Percentiles rank a stretch among this genome's conserved stretches.
Evolutionary conservation across 2,329 filamentous ascomycete genomes (phyloP).

Genomic region (Ceratocystiopsis sp.): DNA sequence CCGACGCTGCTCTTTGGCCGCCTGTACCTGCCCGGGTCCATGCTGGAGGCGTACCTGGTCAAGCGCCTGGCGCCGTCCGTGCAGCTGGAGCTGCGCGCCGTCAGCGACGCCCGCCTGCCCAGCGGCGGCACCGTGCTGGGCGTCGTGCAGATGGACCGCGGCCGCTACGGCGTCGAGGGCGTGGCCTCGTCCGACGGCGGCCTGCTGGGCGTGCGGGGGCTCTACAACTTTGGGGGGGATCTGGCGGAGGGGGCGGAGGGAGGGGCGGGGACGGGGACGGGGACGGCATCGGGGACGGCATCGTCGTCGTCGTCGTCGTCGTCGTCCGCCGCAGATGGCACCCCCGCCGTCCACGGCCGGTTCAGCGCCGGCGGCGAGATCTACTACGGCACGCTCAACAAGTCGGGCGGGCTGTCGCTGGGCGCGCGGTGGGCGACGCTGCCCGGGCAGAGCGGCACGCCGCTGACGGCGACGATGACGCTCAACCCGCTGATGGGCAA

Average conservation of each 20-base stretch:
- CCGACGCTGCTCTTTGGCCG: constrained; percentile 52
- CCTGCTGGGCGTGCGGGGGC: constrained; percentile 66
- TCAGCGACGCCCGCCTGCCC: constrained; percentile 52
- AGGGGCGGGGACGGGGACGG: constrained; percentile 11
- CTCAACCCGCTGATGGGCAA: constrained; percentile 91
- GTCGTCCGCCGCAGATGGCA: background rate
- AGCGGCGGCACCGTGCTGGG: constrained; percentile 64
- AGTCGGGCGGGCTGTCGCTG: constrained; percentile 78
- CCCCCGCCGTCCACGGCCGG: constrained; percentile 48
- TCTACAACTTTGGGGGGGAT: constrained; percentile 88
- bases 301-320: no score
- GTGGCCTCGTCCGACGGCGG: constrained; percentile 87
- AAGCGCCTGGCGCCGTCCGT: constrained; percentile 60
- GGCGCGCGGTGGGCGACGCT: constrained; percentile 58
- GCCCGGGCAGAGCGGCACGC: constrained; percentile 64
- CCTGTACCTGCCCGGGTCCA: constrained; percentile 67
- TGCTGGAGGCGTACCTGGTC: constrained; percentile 72
- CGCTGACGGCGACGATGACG: constrained; percentile 83
- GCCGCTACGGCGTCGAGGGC: constrained; percentile 77
- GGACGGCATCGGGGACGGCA: constrained; percentile 1
- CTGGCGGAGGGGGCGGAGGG: constrained; percentile 24
- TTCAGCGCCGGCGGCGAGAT: constrained; percentile 85
- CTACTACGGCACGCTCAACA: constrained; percentile 91
- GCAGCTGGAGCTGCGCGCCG: constrained; percentile 64
- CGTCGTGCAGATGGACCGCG: constrained; percentile 64